Evolutionary conservation across 23 red algal genomes (phyloP).

Genomic region (Gracilaria vermiculophylla): DNA sequence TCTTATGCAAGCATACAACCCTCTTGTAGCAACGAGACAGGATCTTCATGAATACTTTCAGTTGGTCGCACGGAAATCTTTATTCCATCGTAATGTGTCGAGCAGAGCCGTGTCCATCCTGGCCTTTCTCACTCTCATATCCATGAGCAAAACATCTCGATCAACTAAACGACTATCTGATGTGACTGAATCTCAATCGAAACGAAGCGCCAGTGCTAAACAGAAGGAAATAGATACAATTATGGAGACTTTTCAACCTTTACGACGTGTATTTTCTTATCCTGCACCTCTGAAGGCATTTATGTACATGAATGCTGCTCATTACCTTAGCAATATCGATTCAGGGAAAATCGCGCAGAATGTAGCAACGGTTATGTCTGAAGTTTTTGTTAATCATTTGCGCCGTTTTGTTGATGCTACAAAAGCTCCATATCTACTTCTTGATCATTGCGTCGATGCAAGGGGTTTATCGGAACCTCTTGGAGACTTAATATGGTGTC

Average conservation of each 20-base stretch:
- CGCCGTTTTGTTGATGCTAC: conserved; percentile 33
- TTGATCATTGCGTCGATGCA: conserved; percentile 35
- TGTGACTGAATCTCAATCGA: not conserved
- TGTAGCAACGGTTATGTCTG: conserved; percentile 38
- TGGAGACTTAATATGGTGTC: conserved; percentile 58
- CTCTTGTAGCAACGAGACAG: conserved; percentile 19
- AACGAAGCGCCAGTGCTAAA: not conserved
- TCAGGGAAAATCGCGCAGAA: not conserved
- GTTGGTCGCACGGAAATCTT: conserved; percentile 44
- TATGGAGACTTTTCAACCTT: conserved; percentile 47
- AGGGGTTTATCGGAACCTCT: conserved; percentile 38
- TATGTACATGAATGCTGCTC: conserved; percentile 41
- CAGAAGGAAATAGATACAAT: conserved; percentile 30
- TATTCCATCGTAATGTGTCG: conserved; percentile 53
- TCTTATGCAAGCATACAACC: conserved; percentile 38
- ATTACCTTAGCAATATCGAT: conserved; percentile 9
- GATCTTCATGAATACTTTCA: conserved; percentile 56
- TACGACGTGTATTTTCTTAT: conserved; percentile 61
- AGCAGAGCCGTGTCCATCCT: conserved; percentile 50
- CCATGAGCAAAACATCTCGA: conserved; percentile 7
- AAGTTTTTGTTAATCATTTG: conserved; percentile 35
- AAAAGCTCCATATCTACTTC: conserved; percentile 44
- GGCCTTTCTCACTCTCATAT: conserved; percentile 39
- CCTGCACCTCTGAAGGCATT: conserved; percentile 34
- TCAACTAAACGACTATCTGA: not conserved